Conservation (phyloP, 2,329 filamentous ascomycete genomes). For the Ceratocystis papillata region DNA sequence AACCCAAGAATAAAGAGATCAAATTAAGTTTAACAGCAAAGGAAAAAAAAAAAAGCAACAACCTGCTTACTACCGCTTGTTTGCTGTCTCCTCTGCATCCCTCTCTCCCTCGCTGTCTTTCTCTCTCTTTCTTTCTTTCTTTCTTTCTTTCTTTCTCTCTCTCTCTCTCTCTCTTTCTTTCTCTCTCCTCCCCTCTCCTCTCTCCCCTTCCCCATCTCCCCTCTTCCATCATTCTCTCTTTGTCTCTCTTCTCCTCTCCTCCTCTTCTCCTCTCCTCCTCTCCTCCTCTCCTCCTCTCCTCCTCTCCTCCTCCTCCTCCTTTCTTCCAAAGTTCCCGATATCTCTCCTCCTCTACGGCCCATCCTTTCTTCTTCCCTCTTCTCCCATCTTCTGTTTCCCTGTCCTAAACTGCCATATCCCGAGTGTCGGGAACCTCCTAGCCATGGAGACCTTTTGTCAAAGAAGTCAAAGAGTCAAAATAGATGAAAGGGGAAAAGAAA, state of each 20-base stretch:
- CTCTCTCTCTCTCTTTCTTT: neutral
- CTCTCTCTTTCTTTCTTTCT: neutral
- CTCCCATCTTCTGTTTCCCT: neutral
- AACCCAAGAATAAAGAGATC: neutral
- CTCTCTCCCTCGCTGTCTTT: neutral
- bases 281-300: neutral
- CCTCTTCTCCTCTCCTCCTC: neutral
- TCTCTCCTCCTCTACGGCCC: neutral
- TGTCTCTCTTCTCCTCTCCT: neutral
- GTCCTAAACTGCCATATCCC: neutral
- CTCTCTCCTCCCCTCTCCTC: neutral
- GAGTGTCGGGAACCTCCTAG: neutral
- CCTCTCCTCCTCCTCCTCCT: neutral
- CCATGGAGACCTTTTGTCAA: constrained; percentile 1
- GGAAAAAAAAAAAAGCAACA: neutral
- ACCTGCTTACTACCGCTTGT: neutral
- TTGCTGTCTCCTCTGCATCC: no score
- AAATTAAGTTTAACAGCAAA: neutral
- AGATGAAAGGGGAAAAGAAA: neutral
- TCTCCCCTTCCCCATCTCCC: neutral
- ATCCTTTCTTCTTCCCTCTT: neutral
- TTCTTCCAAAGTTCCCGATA: neutral
- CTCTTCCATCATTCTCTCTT: neutral
- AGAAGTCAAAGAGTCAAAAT: neutral
- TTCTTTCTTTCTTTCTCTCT: neutral